Conservation (phyloP, 2,329 filamentous ascomycete genomes). For the Leptodontidium sp. region DNA sequence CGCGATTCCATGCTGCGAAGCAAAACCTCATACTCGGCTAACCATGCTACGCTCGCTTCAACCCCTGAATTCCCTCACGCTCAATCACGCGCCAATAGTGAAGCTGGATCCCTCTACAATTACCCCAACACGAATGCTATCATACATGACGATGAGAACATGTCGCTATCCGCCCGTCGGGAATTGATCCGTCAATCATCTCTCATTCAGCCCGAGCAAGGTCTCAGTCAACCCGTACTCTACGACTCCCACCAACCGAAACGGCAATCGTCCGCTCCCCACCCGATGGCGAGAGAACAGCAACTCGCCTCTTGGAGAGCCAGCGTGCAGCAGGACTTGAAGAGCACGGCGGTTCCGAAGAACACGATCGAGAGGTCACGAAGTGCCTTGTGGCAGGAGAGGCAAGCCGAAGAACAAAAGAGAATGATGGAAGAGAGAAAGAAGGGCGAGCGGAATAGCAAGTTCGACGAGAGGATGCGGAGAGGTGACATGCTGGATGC, state of each 20-base stretch:
- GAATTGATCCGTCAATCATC: slow-evolving; percentile 60
- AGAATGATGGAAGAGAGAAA: slow-evolving; percentile 64
- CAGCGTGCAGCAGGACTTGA: slow-evolving; percentile 70
- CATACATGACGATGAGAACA: slow-evolving; percentile 65
- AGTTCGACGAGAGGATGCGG: slow-evolving; percentile 79
- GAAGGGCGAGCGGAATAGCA: slow-evolving; percentile 65
- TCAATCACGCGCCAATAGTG: slow-evolving; percentile 48
- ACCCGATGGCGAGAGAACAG: slow-evolving; percentile 58
- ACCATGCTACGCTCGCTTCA: slow-evolving; percentile 24
- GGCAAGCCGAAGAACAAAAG: slow-evolving; percentile 61
- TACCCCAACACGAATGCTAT: slow-evolving; percentile 44
- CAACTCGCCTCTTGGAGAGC: slow-evolving; percentile 73
- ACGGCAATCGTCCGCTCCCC: slow-evolving; percentile 54
- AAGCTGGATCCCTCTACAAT: slow-evolving; percentile 52
- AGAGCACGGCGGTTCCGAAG: slow-evolving; percentile 41
- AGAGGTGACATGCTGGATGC: slow-evolving; percentile 76
- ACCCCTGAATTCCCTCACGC: slow-evolving; percentile 28
- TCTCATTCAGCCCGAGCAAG: slow-evolving; percentile 28
- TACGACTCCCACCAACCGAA: slow-evolving; percentile 65
- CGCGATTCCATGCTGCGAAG: slow-evolving; percentile 59
- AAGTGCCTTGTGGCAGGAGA: slow-evolving; percentile 65
- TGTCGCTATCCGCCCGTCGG: slow-evolving; percentile 75
- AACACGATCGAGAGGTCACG: slow-evolving; percentile 61
- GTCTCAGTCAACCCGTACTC: slow-evolving; percentile 43
- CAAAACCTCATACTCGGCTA: slow-evolving; percentile 36